Evolutionary conservation across 306 rosid genomes (phyloP), one percentile per base, ranked within the genome.

Genomic region (Sicyos edulis): DNA sequence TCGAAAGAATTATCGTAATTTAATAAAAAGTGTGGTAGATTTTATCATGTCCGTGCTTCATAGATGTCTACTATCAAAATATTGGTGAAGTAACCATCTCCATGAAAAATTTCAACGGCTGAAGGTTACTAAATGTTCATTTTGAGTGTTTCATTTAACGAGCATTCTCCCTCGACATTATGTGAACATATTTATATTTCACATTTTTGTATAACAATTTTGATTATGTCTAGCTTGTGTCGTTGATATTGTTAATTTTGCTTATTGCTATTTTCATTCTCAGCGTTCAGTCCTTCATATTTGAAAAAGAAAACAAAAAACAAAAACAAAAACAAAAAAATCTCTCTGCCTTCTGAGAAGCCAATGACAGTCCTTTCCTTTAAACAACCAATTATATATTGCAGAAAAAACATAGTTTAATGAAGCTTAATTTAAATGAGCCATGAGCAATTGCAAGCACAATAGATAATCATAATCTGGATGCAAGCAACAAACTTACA

Each of bases 401-500:
- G 10, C 52, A 64, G 55, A 32, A 65, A 61, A 7, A 3, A 45
- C 13, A 47, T 7, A 12, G 53, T 21, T 45, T 32, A 47, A 13
- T 13, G 6, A 3, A 49, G 32, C 72, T 68, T 68, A 49, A 13
- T 44, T 14, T 49, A 21, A 68, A 47, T 10, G 11, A 7, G 6
- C 13, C 14, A 11, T 9, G 11, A 68, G 42, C 72, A 49, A 66
- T 44, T 66, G 8, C 19, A 66, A 66, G 37, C 54, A 20, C 32
- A 4, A 3, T 12, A 20, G 54, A 44, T 13, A 65, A 20, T 47
- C 52, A 65, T n/a, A 66, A 66, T 32, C 19, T 14, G 57, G 42
- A 21, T 14, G 42, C 78, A 73, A 73, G 42, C 79, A 73, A 68
- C 47, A 72, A 71, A 80, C 91, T 88, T 81, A 95, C 99, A 75